Evolutionary conservation across 2,329 filamentous ascomycete genomes (phyloP).

Genomic region (Cylindrodendrum hubeiense): DNA sequence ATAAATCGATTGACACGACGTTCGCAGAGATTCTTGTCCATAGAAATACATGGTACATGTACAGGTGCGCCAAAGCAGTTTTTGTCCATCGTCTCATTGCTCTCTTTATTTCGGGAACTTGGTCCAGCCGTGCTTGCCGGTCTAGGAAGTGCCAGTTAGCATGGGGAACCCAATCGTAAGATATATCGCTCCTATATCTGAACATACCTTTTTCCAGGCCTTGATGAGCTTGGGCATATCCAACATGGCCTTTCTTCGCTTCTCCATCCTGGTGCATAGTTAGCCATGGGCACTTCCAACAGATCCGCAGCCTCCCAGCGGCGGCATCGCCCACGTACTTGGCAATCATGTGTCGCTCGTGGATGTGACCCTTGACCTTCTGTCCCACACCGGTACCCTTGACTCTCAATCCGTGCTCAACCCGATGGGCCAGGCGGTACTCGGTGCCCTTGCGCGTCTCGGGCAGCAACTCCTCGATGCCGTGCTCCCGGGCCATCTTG

Average conservation of each 20-base stretch:
- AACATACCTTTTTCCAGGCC: constrained; percentile 87
- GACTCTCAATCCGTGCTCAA: constrained; percentile 84
- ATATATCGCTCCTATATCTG: background rate
- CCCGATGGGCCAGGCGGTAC: constrained; percentile 75
- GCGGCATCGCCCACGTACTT: constrained; percentile 64
- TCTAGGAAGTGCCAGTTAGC: constrained; percentile 56
- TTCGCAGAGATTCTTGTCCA: constrained; percentile 40
- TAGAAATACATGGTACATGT: constrained; percentile 51
- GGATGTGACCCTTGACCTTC: constrained; percentile 93
- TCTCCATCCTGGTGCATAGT: constrained; percentile 74
- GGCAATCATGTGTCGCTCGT: constrained; percentile 87
- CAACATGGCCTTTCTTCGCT: constrained; percentile 91
- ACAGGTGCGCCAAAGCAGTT: constrained; percentile 41
- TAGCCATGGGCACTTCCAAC: constrained; percentile 26
- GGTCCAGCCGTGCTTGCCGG: constrained; percentile 67
- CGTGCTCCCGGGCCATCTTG: constrained; percentile 83
- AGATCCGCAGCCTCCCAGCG: constrained; percentile 1
- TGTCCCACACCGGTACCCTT: constrained; percentile 95
- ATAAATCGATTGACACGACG: constrained; percentile 24
- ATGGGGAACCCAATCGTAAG: constrained; percentile 11
- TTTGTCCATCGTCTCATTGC: constrained; percentile 30
- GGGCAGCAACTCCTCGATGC: constrained; percentile 85
- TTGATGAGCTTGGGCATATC: constrained; percentile 93
- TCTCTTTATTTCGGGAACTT: constrained; percentile 67
- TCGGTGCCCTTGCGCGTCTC: constrained; percentile 81